A percentile compares a stretch with the other conserved stretches of the same genome.
Conservation (phyloP, 2,329 filamentous ascomycete species). For the Diaporthe aspalathi region DNA sequence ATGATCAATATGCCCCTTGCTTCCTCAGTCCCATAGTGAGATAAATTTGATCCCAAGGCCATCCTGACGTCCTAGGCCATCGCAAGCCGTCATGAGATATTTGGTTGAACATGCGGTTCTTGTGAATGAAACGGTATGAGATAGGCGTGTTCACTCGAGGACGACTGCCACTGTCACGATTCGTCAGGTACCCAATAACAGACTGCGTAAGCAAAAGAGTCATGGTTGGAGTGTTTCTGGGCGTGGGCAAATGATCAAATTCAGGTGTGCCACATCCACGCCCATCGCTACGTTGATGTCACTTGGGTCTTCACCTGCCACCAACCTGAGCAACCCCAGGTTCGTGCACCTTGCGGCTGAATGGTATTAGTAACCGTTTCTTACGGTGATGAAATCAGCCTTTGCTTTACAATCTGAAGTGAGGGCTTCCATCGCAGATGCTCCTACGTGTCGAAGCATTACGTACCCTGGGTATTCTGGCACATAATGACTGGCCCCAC, state of each 20-base stretch:
- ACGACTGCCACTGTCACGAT: slow-evolving; percentile 7
- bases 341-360: background rate
- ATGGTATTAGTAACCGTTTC: background rate
- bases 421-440: background rate
- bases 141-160: background rate
- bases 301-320: background rate
- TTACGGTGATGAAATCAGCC: background rate
- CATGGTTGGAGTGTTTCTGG: background rate
- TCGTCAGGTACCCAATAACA: background rate
- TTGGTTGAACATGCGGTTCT: background rate
- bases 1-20: background rate
- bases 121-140: background rate
- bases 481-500: background rate
- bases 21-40: background rate
- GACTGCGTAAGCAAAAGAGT: background rate
- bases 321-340: background rate
- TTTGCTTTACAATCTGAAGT: background rate
- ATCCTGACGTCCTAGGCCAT: background rate
- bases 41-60: background rate
- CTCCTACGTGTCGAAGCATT: background rate
- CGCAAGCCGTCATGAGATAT: background rate
- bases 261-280: background rate
- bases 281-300: background rate
- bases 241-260: background rate
- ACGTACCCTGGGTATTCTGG: background rate